phyloP scores from a whole-genome alignment of 2,329 filamentous ascomycete species.

The Monosporascus sp. region DNA sequence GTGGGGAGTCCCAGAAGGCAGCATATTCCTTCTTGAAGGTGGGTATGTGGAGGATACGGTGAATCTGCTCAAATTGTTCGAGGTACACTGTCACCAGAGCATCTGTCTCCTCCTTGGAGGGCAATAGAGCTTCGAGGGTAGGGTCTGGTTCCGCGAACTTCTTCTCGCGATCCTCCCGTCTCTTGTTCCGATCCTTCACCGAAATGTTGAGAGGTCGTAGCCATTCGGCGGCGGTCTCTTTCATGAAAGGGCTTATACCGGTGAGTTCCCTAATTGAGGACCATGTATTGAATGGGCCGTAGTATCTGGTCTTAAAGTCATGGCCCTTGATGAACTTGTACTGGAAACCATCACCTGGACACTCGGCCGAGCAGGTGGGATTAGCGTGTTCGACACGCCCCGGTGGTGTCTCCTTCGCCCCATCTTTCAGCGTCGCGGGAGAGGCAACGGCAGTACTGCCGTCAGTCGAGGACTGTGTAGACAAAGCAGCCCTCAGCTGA shows the following conservation, averaged over 20 bases:
- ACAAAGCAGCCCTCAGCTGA: slow-evolving; percentile 49
- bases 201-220: slow-evolving; percentile 53
- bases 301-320: slow-evolving; percentile 56
- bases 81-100: slow-evolving; percentile 45
- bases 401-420: slow-evolving; percentile 29
- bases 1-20: slow-evolving; percentile 46
- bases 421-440: slow-evolving; percentile 41
- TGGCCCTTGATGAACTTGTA: slow-evolving; percentile 54
- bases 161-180: slow-evolving; percentile 47
- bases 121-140: slow-evolving; percentile 45
- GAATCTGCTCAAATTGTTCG: slow-evolving; percentile 50
- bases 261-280: slow-evolving; percentile 53
- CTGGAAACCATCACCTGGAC: slow-evolving; percentile 33
- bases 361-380: slow-evolving; percentile 27
- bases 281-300: slow-evolving; percentile 55
- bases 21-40: slow-evolving; percentile 53
- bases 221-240: slow-evolving; percentile 57
- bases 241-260: slow-evolving; percentile 56
- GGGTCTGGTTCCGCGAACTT: slow-evolving; percentile 42
- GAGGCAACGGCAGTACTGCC: slow-evolving; percentile 47
- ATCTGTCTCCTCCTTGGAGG: slow-evolving; percentile 42
- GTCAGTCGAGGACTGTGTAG: slow-evolving; percentile 42
- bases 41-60: slow-evolving; percentile 55
- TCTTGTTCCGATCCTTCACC: slow-evolving; percentile 49
- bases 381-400: slow-evolving; percentile 30